These are phyloP conservation scores for Suillus occidentalis DNA, from an alignment of 768 basidiomycete genomes.

Conservation along the genomic window DNA sequence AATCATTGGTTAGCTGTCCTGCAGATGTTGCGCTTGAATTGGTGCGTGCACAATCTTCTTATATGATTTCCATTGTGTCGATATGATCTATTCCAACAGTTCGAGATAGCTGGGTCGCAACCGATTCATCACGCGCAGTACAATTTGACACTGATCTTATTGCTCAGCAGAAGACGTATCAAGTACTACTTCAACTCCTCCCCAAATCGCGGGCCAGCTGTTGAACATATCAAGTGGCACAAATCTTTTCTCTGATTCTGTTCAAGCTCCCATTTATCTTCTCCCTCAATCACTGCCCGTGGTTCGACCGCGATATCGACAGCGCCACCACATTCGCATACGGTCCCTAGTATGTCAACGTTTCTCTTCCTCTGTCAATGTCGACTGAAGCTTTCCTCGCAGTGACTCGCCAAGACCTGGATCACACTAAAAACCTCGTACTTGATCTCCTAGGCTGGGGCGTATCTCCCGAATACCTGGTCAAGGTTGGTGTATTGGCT, in stretches of 20 bases:
- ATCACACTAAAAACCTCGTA: conserved; percentile 46
- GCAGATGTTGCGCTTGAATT: conserved; percentile 43
- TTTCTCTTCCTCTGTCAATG: neutral
- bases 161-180: neutral
- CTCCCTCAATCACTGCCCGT: neutral
- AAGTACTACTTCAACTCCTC: neutral
- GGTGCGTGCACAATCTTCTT: conserved; percentile 29
- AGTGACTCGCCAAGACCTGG: conserved; percentile 45
- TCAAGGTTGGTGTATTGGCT: conserved; percentile 44
- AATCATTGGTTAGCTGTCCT: conserved; percentile 40
- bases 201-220: neutral
- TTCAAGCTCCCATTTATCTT: neutral
- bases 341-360: conserved; percentile 12
- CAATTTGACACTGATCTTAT: conserved; percentile 84
- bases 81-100: conserved; percentile 44
- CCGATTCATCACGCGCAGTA: conserved; percentile 88
- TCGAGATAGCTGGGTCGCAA: conserved; percentile 67
- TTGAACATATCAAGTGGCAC: neutral
- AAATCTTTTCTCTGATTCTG: neutral
- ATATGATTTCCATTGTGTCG: neutral
- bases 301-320: neutral
- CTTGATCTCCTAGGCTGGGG: conserved; percentile 59
- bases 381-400: neutral
- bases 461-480: conserved; percentile 48
- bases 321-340: neutral